These are phyloP conservation scores for Magnaporthales sp. DNA, from an alignment of 2,329 filamentous ascomycete genomes.

Conservation along the genomic window DNA sequence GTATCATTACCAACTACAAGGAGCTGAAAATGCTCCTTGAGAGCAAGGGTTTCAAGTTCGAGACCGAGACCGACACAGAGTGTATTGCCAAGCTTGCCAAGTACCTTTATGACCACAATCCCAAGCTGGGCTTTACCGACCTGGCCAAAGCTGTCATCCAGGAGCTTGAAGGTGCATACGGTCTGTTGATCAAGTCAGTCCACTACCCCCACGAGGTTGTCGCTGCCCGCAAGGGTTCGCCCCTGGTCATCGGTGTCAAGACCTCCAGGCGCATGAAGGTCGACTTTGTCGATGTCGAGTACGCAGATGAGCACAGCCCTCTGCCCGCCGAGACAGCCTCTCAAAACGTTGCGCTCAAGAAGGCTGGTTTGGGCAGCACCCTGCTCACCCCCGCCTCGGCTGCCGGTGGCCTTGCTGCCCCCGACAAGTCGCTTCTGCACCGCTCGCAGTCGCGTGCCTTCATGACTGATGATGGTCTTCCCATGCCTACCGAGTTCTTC, in stretches of 20 bases:
- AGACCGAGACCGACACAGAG: constrained; percentile 98
- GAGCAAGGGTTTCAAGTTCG: constrained; percentile 95
- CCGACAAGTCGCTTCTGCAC: constrained; percentile 97
- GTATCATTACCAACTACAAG: constrained; percentile 99
- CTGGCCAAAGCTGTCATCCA: constrained; percentile 96
- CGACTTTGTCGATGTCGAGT: constrained; percentile 98
- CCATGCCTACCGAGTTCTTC: constrained; percentile 98
- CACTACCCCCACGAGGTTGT: constrained; percentile 98
- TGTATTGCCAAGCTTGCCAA: constrained; percentile 98
- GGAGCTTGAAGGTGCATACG: constrained; percentile 96
- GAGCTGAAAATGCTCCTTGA: constrained; percentile 90
- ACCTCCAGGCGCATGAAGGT: constrained; percentile 99
- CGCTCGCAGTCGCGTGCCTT: constrained; percentile 97
- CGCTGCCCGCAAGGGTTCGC: constrained; percentile 96
- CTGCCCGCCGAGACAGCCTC: constrained; percentile 90
- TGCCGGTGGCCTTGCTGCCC: constrained; percentile 57
- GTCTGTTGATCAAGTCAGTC: constrained; percentile 94
- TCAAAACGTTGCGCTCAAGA: constrained; percentile 95
- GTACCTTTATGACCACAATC: constrained; percentile 94
- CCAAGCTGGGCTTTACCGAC: constrained; percentile 89
- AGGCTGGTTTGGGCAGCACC: constrained; percentile 68
- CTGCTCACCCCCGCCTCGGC: constrained; percentile 49
- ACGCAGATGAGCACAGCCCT: constrained; percentile 72
- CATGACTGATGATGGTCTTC: constrained; percentile 95
- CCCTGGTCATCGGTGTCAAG: constrained; percentile 92